Evolutionary conservation across 2,329 filamentous ascomycete genomes (phyloP).

Genomic region (Monilinia fructicola): DNA sequence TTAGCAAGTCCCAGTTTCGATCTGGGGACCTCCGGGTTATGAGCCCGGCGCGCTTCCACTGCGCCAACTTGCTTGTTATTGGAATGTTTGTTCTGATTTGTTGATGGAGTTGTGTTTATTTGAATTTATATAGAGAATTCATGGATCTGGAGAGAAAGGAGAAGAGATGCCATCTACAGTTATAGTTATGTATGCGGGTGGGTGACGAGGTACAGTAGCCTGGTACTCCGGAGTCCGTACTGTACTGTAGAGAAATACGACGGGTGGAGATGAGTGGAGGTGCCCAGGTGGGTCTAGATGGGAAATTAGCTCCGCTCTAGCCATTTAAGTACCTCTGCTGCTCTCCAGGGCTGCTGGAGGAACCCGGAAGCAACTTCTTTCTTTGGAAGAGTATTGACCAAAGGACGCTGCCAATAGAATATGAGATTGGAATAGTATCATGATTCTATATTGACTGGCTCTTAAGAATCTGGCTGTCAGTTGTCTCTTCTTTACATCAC

Average conservation of each 20-base stretch:
- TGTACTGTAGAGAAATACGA: not conserved
- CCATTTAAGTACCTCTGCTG: not conserved
- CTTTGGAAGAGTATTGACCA: not conserved
- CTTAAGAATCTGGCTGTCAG: too few relatives aligned
- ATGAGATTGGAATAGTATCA: too few relatives aligned
- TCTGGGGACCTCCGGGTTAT: constrained; percentile 43
- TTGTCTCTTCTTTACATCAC: too few relatives aligned
- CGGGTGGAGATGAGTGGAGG: not conserved
- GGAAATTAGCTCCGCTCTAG: not conserved
- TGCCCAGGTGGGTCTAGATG: constrained; percentile 9
- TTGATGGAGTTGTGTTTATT: rapidly evolving
- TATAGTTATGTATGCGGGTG: not conserved
- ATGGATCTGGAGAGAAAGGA: not conserved
- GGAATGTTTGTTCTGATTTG: not conserved
- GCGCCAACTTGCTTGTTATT: constrained; percentile 19
- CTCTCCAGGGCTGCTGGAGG: too few relatives aligned
- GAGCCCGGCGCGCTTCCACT: constrained; percentile 43
- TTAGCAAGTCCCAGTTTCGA: constrained; percentile 42
- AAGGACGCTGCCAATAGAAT: not conserved
- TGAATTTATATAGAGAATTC: not conserved
- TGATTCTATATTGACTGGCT: too few relatives aligned
- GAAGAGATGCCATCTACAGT: not conserved
- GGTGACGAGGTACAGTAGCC: constrained; percentile 2
- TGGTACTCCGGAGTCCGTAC: too few relatives aligned
- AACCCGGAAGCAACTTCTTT: not conserved